phyloP scores from a whole-genome alignment of 768 basidiomycete genomes.

The Lentinula boryana region DNA sequence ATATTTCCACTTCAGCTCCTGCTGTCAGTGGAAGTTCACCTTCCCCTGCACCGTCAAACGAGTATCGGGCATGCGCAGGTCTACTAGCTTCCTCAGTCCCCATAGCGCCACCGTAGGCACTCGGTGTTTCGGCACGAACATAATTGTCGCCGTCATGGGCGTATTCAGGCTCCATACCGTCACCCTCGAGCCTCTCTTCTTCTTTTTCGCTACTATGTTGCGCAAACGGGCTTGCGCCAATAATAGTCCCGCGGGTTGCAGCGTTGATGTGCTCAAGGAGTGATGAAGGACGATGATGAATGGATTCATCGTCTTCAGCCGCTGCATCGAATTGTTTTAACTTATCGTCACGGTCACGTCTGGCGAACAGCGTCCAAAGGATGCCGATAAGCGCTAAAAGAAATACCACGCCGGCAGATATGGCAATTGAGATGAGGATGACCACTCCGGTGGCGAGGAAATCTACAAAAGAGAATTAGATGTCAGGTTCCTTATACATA shows the following conservation, averaged over 20 bases:
- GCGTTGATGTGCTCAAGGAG: conserved; percentile 89
- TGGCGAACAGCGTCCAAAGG: conserved; percentile 82
- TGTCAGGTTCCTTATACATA: neutral
- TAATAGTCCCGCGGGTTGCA: conserved; percentile 77
- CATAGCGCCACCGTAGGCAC: conserved; percentile 62
- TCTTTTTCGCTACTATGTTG: conserved; percentile 47
- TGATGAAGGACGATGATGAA: conserved; percentile 78
- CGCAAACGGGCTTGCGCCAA: conserved; percentile 45
- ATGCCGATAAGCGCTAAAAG: conserved; percentile 80
- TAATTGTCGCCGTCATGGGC: conserved; percentile 74
- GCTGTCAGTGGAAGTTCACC: conserved; percentile 69
- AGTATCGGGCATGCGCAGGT: conserved; percentile 75
- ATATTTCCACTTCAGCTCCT: conserved; percentile 67
- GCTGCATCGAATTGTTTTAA: conserved; percentile 59
- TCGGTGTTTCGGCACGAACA: conserved; percentile 75
- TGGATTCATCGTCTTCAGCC: conserved; percentile 70
- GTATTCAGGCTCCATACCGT: conserved; percentile 47
- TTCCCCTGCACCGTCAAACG: conserved; percentile 73
- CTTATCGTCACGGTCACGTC: conserved; percentile 75
- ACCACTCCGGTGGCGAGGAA: conserved; percentile 91
- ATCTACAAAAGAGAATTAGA: conserved; percentile 34
- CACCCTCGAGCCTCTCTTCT: conserved; percentile 36
- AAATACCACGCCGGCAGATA: conserved; percentile 91
- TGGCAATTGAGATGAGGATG: conserved; percentile 95
- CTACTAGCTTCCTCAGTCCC: conserved; percentile 64